phyloP scores from a whole-genome alignment of 257 asterid species.

The Nicotiana obtusifolia region DNA sequence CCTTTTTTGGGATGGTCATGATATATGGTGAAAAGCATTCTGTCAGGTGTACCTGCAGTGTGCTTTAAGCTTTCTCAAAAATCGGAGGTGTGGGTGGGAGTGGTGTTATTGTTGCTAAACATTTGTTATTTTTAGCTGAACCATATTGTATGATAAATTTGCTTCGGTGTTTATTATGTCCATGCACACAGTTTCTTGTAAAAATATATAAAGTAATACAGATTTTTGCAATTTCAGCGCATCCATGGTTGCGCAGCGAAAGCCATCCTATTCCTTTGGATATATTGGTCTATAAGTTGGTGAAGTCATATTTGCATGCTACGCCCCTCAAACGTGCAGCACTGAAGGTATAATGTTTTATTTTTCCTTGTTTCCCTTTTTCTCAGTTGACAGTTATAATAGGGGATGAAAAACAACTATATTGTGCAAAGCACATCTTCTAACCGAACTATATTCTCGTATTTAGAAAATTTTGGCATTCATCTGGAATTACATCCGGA shows the following conservation, averaged over 20 bases:
- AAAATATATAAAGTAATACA: constrained; percentile 9
- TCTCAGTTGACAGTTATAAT: not conserved
- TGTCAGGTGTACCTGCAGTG: not conserved
- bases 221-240: constrained; percentile 46
- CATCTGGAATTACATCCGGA: not conserved
- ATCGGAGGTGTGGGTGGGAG: not conserved
- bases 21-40: not conserved
- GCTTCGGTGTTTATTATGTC: not conserved
- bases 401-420: not conserved
- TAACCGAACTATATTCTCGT: not conserved
- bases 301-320: constrained; percentile 75
- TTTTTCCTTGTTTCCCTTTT: not conserved
- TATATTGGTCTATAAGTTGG: constrained; percentile 72
- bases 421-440: not conserved
- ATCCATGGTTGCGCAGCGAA: constrained; percentile 93
- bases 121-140: not conserved
- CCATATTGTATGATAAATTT: not conserved
- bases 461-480: not conserved
- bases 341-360: constrained; percentile 49
- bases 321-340: constrained; percentile 96
- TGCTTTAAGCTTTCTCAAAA: not conserved
- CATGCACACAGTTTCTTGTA: not conserved
- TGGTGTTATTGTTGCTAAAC: not conserved
- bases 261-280: constrained; percentile 86
- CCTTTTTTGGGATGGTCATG: not conserved